These are phyloP conservation scores for Solanum boliviense DNA, from an alignment of 257 asterid species.

Conservation along the genomic window DNA sequence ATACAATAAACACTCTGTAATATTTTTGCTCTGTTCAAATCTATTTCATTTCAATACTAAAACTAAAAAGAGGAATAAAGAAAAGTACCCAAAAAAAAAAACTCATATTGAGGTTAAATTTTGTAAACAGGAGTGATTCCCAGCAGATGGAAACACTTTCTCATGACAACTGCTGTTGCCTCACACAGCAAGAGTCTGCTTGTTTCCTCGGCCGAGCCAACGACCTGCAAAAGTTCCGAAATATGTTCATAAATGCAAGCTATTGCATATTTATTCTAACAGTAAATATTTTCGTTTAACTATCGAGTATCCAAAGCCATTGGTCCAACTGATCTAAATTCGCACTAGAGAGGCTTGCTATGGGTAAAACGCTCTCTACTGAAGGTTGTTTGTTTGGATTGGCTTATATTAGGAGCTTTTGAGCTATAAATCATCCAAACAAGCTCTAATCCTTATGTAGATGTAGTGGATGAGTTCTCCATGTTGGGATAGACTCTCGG, in stretches of 20 bases:
- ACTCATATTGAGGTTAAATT: slow-evolving; percentile 23
- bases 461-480: background rate
- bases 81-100: background rate
- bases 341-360: background rate
- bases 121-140: slow-evolving; percentile 94
- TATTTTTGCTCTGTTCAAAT: background rate
- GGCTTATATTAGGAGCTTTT: background rate
- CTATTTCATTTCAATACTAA: background rate
- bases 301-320: background rate
- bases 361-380: background rate
- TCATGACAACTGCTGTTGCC: slow-evolving; percentile 91
- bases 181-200: slow-evolving; percentile 82
- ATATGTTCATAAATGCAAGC: background rate
- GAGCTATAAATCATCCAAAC: background rate
- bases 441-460: background rate
- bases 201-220: slow-evolving; percentile 66
- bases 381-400: background rate
- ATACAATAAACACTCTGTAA: background rate
- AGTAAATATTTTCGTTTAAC: background rate
- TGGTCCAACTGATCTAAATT: background rate
- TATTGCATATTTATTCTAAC: background rate
- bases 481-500: background rate
- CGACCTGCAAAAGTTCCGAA: slow-evolving; percentile 34
- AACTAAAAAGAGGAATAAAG: background rate
- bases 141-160: slow-evolving; percentile 72